Evolutionary conservation across 805 yeast species (phyloP), one percentile per base, ranked within the genome.

Genomic region (Candida dajiaensis): DNA sequence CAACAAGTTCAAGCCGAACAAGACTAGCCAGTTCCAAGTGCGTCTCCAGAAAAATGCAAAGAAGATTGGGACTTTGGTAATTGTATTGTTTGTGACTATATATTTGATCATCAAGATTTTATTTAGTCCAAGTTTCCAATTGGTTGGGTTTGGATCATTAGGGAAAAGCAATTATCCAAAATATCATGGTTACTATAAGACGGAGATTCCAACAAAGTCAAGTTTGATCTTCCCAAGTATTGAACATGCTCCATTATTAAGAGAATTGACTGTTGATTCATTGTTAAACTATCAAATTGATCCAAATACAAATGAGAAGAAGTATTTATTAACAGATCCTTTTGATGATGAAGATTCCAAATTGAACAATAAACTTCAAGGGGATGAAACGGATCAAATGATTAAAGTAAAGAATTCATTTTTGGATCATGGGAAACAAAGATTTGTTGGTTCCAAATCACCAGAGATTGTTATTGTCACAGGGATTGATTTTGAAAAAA

Each of bases 391-490:
- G 0, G 66, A 65, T 39, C 71, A 69, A 52, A 59, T 65, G 47
- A 44, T 60, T 31, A 54, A 65, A 38, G 83, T 81, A 8, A 78
- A 76, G 48, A 78, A 75, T 53, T 67, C 74, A 35, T 85, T 85
- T 64, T 73, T 79, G 50, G 79, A 79, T 47, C 86, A 80, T 53
- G 89, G 87, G 39, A 81, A 79, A 57, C 67, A 76, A 42, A 80
- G 75, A 13, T 80, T 59, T 59, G 56, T 56, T 44, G 61, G 59
- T 19, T 40, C 51, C 16, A 62, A 63, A 8, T 66, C 74, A 20
- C 94, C 94, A 9, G 83, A 82, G 45, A 72, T 85, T 21, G 80
- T 90, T 19, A 62, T 90, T 36, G 97, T 90, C 15, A 78, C 95
- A 0, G 83, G 85, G 2, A 68, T 90, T 25, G 95, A 89, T 67